Conservation (phyloP, 176 grass and related monocot species). For the Otatea glauca region DNA sequence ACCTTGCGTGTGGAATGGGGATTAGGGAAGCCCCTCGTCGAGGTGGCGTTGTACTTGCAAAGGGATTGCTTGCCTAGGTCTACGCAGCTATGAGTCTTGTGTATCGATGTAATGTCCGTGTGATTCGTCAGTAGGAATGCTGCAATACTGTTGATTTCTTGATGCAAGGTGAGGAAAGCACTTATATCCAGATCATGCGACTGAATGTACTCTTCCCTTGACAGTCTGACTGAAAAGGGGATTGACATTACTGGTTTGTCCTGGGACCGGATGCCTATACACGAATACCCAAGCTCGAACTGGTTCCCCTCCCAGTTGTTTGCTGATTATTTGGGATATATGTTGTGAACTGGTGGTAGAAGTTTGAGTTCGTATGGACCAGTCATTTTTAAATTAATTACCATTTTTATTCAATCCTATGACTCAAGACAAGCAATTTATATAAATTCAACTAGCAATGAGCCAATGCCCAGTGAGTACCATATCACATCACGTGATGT, state of each 20-base stretch:
- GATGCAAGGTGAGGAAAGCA: background rate
- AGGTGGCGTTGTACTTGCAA: background rate
- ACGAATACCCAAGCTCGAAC: background rate
- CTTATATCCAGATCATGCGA: background rate
- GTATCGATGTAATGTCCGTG: background rate
- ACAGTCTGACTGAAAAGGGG: background rate
- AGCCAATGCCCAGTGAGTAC: background rate
- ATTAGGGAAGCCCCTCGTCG: background rate
- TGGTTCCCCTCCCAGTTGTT: background rate
- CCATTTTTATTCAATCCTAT: background rate
- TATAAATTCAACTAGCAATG: background rate
- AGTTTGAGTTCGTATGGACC: background rate
- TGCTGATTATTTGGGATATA: constrained; percentile 2
- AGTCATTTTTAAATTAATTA: background rate
- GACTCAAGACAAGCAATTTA: background rate
- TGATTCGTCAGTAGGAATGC: background rate
- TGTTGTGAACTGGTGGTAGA: background rate
- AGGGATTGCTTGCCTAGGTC: background rate
- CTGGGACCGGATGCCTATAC: background rate
- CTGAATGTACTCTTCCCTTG: background rate
- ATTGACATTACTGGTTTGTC: background rate
- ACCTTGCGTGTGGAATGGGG: constrained; percentile 9
- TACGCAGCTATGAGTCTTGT: background rate
- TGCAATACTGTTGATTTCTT: background rate
- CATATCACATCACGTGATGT: background rate